phyloP scores from a whole-genome alignment of 257 asterid genomes.

The Solanum chmielewskii region DNA sequence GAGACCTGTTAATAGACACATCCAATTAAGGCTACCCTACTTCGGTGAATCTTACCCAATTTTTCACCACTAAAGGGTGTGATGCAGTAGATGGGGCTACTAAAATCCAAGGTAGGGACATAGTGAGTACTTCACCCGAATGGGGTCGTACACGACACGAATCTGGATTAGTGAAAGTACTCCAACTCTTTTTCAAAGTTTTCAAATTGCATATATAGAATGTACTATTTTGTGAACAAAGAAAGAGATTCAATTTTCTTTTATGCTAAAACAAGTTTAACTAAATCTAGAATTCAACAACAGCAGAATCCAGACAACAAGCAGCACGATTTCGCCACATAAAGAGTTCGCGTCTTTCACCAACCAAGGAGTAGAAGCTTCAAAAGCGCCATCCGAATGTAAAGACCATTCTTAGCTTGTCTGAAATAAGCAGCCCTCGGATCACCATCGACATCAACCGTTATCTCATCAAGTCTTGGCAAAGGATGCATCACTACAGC shows the following conservation, averaged over 20 bases:
- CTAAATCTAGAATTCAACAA: background rate
- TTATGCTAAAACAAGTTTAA: background rate
- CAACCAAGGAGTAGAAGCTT: constrained; percentile 87
- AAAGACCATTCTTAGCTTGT: constrained; percentile 82
- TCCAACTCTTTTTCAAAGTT: background rate
- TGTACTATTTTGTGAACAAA: background rate
- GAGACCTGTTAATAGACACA: background rate
- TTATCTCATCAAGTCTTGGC: constrained; percentile 94
- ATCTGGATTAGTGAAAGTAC: rapidly evolving
- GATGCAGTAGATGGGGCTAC: background rate
- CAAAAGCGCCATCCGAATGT: constrained; percentile 75
- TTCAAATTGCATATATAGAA: too few species aligned
- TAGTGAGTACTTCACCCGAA: background rate
- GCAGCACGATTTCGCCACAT: background rate
- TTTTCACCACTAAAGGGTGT: background rate
- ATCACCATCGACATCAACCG: constrained; percentile 68
- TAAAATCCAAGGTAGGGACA: background rate
- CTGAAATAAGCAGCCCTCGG: constrained; percentile 80
- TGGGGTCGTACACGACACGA: background rate
- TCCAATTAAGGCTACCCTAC: background rate
- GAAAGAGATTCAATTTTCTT: background rate
- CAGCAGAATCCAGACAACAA: background rate
- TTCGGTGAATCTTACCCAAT: background rate
- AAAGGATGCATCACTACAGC: constrained; percentile 94
- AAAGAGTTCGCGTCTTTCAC: constrained; percentile 13